These are phyloP conservation scores for Lagenidium sp. DNA, from an alignment of 352 stramenopile species.

Conservation along the genomic window DNA sequence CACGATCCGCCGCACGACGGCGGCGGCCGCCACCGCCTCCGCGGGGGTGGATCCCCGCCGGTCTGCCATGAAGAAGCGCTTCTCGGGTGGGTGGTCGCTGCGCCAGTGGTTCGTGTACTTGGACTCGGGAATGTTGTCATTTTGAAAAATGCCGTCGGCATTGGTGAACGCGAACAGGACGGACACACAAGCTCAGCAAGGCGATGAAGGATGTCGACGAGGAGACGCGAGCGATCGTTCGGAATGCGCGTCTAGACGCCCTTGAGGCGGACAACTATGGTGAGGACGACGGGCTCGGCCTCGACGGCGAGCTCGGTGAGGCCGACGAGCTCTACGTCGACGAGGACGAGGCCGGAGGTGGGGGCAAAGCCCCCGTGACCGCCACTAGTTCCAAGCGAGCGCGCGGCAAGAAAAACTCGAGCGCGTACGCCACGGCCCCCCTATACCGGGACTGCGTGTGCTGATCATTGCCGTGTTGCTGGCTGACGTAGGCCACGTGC, in stretches of 20 bases:
- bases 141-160: too few species aligned
- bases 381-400: slow-evolving; percentile 2
- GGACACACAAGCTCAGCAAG: slow-evolving; percentile 68
- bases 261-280: slow-evolving; percentile 87
- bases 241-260: slow-evolving; percentile 78
- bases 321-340: slow-evolving; percentile 67
- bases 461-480: too few species aligned
- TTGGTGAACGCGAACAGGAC: slow-evolving; percentile 37
- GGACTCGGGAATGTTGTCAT: too few species aligned
- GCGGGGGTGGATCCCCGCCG: slow-evolving; percentile 1
- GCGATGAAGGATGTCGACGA: slow-evolving; percentile 79
- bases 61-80: slow-evolving; percentile 33
- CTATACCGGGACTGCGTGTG: too few species aligned
- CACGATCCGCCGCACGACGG: slow-evolving; percentile 52
- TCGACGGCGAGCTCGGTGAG: slow-evolving; percentile 35
- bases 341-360: slow-evolving; percentile 21
- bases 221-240: slow-evolving; percentile 73
- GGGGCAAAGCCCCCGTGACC: too few species aligned
- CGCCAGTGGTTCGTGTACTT: too few species aligned
- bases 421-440: slow-evolving; percentile 10
- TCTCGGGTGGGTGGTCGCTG: slow-evolving; percentile 36
- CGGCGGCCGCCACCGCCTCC: slow-evolving; percentile 1
- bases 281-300: slow-evolving; percentile 32
- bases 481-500: too few species aligned
- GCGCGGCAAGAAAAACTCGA: slow-evolving; percentile 29